Evolutionary conservation across 2,329 filamentous ascomycete species (phyloP), one percentile per base, ranked within the genome.

Genomic region (Graphiopsis chlorocephala): DNA sequence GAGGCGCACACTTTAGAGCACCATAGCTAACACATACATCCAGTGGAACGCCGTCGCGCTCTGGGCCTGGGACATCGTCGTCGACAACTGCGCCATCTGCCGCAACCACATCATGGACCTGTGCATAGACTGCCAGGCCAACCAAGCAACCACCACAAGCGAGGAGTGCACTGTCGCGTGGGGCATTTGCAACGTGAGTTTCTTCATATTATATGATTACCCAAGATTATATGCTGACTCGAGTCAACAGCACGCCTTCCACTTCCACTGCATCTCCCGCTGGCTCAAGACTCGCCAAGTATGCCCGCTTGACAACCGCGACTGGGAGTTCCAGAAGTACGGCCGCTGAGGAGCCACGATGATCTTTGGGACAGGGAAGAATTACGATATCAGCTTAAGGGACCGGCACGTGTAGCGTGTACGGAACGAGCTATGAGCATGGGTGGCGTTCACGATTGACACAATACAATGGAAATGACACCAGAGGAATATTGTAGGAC

Each of bases 301-400:
- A 58, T 99, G 95, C 77, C 95, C 95, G 17, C 84, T 99, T 52
- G 95, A 99, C 81, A 99, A 99, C 82, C 85, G 94, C 73, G 95
- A 99, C 79, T 99, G 95, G 95, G 95, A 99, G 78, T 99, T 98
- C 84, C 95, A 99, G 81, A 99, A 98, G 80, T 99, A 99, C 77
- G 95, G 95, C 70, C 85, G 88, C 74, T 90, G 82, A 76, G 76
- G 53, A 31, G 10, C 50, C 17, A 52, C 15, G 42, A 11, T 29
- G 29, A 15, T 17, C n/a, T 23, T 17, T n/a, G 55, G 55, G 25
- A 50, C 5, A 25, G n/a, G 28, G 4, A 47, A 50, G 33, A 42
- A 55, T 55, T 42, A 62, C 48, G 60, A 62, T 42, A 55, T 25
- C 60, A 55, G 45, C 59, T n/a, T 28, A 8, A 17, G 17, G 5